Evolutionary conservation across 208 protist species (phyloP), one percentile per base, ranked within the genome.

Genomic region (Crithidia bombi): DNA sequence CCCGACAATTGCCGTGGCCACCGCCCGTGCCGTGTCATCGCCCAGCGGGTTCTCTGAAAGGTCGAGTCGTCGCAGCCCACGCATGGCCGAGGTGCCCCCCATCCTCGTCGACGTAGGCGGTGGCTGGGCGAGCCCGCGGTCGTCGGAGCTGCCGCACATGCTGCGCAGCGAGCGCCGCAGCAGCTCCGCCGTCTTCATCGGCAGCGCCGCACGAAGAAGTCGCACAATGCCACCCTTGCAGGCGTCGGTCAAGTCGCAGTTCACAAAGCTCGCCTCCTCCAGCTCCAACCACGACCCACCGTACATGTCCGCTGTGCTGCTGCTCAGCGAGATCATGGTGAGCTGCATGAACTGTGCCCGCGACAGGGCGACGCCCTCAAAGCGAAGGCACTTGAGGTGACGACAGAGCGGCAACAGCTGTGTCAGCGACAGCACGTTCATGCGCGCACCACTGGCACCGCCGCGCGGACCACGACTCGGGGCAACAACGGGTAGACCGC

Each of bases 241-340:
- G 4, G 28, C 46, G 66, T 93, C 87, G 12, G 82, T 86, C 51
- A 93, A 61, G 3, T 70, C 80, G 50, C 87, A 93, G 50, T 85
- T 72, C 3, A 75, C 71, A 47, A 93, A 86, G 39, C 78, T 76
- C n/a, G 71, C 80, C 62, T 90, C 87, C 69, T 74, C 73, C 57
- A 93, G 62, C 52, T 58, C 61, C 32, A 63, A 61, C 75, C 86
- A 87, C 19, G 52, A 23, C 32, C 52, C 32, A 39, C 61, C 51
- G 55, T 65, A 33, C 64, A 50, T 30, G 49, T 65, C 21, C 32
- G 46, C 44, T 35, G 55, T 3, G 41, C 38, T 21, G 68, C 43
- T 50, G 52, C 35, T 41, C 21, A 56, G 15, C 4, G 50, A 54
- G 26, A 68, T 33, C 38, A 65, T 57, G 1, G 61, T 75, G 19